A percentile compares a stretch with the other conserved stretches of the same genome.
Conservation (phyloP, 1,284 basidiomycete genomes). For the Pseudozyma hubeiensis region DNA sequence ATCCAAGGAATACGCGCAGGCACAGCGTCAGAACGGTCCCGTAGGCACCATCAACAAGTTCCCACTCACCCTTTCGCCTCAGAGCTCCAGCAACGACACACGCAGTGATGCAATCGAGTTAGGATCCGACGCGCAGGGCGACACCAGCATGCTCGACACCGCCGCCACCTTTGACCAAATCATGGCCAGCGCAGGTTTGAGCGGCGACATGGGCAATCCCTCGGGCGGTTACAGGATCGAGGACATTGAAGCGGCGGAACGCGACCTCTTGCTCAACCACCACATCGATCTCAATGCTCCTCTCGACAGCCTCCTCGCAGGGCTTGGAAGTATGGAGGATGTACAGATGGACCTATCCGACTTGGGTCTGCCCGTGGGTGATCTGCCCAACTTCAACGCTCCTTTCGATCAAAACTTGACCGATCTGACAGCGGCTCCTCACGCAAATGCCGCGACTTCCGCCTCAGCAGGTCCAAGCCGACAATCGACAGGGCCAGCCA, state of each 20-base stretch:
- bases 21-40: slow-evolving; percentile 32
- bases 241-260: slow-evolving; percentile 53
- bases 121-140: slow-evolving; percentile 7
- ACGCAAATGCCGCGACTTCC: neutral
- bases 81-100: slow-evolving; percentile 13
- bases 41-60: slow-evolving; percentile 47
- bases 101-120: slow-evolving; percentile 23
- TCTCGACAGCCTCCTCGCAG: slow-evolving; percentile 47
- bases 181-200: slow-evolving; percentile 32
- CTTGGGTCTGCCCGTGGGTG: slow-evolving; percentile 27
- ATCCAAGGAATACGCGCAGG: slow-evolving; percentile 29
- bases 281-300: slow-evolving; percentile 56
- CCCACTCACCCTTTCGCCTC: slow-evolving; percentile 33
- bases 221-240: slow-evolving; percentile 43
- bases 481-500: slow-evolving; percentile 18
- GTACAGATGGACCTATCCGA: slow-evolving; percentile 49
- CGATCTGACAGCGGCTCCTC: slow-evolving; percentile 8
- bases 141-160: slow-evolving; percentile 15
- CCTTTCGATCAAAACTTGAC: slow-evolving; percentile 37
- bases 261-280: slow-evolving; percentile 47
- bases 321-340: slow-evolving; percentile 48
- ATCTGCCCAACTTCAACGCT: slow-evolving; percentile 46
- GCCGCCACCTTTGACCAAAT: slow-evolving; percentile 35
- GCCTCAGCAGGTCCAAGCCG: slow-evolving; percentile 18
- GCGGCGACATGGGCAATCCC: slow-evolving; percentile 7